Conservation (phyloP, 2,329 filamentous ascomycete species). For the Scedosporium dehoogii region DNA sequence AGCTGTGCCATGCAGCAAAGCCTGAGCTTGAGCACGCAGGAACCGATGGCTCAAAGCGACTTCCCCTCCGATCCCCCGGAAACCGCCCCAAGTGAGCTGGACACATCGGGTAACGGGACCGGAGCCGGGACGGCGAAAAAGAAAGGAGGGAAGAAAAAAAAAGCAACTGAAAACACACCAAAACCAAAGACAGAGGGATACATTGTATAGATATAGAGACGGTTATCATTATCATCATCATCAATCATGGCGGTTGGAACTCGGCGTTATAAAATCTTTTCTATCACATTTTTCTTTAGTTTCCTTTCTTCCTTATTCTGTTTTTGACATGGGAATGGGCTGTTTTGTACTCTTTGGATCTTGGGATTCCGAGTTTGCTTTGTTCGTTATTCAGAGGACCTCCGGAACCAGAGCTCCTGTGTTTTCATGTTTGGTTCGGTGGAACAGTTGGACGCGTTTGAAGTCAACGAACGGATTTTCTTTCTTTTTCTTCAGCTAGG, state of each 20-base stretch:
- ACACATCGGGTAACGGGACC: not conserved
- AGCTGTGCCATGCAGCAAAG: not conserved
- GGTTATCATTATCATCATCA: slow-evolving; percentile 1
- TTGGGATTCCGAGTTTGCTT: too few species aligned
- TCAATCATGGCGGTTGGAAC: not conserved
- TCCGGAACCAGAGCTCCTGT: too few species aligned
- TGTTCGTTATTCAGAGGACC: too few species aligned
- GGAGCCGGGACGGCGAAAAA: not conserved
- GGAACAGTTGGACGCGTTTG: too few species aligned
- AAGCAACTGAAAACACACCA: not conserved
- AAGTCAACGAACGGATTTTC: too few species aligned
- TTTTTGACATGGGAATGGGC: not conserved
- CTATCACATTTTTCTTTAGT: not conserved
- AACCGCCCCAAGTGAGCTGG: not conserved
- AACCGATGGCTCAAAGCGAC: not conserved
- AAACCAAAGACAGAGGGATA: not conserved
- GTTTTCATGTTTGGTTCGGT: too few species aligned
- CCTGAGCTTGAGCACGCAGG: not conserved
- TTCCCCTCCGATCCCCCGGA: not conserved
- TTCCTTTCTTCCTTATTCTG: not conserved
- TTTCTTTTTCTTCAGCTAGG: too few species aligned
- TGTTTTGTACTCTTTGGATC: too few species aligned
- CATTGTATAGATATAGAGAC: slow-evolving; percentile 2
- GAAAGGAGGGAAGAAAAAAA: slow-evolving; percentile 3
- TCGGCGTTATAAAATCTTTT: not conserved